Evolutionary conservation across 352 stramenopile species (phyloP), one percentile per base, ranked within the genome.

Genomic region (Phytophthora megakarya): DNA sequence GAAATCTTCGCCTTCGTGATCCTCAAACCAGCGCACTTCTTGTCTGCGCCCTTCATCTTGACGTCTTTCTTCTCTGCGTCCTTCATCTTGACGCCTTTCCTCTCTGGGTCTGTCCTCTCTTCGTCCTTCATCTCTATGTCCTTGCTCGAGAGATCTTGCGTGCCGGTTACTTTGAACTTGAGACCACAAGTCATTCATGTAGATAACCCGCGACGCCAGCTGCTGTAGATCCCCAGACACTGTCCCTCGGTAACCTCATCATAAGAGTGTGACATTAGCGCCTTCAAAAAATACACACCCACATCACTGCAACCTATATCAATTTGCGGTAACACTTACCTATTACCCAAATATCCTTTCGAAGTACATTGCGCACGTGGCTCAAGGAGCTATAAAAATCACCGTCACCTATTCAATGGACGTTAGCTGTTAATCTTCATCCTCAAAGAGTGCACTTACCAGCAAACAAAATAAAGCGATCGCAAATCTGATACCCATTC

Each of bases 371-470:
- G 50, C 86, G 83, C 25, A 91, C 84, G 23, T 86, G 74, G 59
- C 88, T 91, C 10, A 95, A 69, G 5, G 86, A 92, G 53, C 91
- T 88, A 63, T 95, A 95, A 48, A 93, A 95, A 62, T 95, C 86
- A 2, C 86, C 86, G 50, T 95, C 86, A 33, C 86, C 86, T 95
- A 49, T 47, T 49, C 40, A 42, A 47, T 13, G 30, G 2, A 35
- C 16, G 39, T 60, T 5, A 50, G 8, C 0, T 48, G 19, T 11
- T 37, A 32, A 52, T 43, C 18, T 61, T 15, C 10, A 32, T 32
- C 30, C 13, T 12, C 15, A 16, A 30, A 35, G 8, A 50, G 21
- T 56, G 43, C 26, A 18, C 6, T 30, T 66, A 93, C 86, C 86
- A 8, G 86, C 84, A 54, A 93, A 82, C 28, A 95, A 70, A 67